Base-by-base conservation (phyloP, 163 green algal species). In the Scenedesmus sp. region DNA sequence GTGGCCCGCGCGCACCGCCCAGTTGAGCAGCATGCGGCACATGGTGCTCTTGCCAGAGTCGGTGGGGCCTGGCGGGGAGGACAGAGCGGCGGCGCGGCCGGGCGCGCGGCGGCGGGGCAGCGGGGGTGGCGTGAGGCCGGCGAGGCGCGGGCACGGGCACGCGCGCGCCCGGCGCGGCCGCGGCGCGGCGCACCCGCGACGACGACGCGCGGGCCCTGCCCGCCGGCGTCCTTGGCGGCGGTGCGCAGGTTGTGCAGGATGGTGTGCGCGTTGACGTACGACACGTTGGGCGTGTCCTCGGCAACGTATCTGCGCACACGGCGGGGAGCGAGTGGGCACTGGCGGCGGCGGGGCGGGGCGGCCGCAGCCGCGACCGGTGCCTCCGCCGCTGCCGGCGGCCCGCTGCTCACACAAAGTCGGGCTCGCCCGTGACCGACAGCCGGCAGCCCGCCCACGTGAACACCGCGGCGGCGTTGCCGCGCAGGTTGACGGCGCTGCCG, bases 31-130 rank as follows among this genome's bases (percentile, higher is more conserved):
- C 24, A 97, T 92, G 26, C 86, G 89, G 75, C 82, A 92, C 57
- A 99, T 67, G 13, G 88, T 95, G 80, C 75, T 92, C 82, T 98
- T 98, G 50, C 95, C 94, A 14, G 87, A 78, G 86, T 98, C 93
- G 29, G 86, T 88, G 7, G 93, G 65, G 77, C 95, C 90, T n/a
- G n/a, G n/a, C n/a, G n/a, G n/a, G n/a, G n/a, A n/a, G n/a, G n/a
- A n/a, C n/a, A n/a, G n/a, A n/a, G n/a, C n/a, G n/a, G n/a, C n/a
- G n/a, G n/a, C n/a, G n/a, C n/a, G n/a, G n/a, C n/a, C n/a, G n/a
- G n/a, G n/a, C n/a, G n/a, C n/a, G n/a, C n/a, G n/a, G n/a, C n/a
- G n/a, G n/a, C n/a, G n/a, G n/a, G n/a, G n/a, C n/a, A n/a, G n/a
- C n/a, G n/a, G n/a, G n/a, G n/a, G n/a, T n/a, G n/a, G n/a, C n/a